Evolutionary conservation across 163 green algal species (phyloP), one percentile per base, ranked within the genome.

Genomic region (Scenedesmus sp.): DNA sequence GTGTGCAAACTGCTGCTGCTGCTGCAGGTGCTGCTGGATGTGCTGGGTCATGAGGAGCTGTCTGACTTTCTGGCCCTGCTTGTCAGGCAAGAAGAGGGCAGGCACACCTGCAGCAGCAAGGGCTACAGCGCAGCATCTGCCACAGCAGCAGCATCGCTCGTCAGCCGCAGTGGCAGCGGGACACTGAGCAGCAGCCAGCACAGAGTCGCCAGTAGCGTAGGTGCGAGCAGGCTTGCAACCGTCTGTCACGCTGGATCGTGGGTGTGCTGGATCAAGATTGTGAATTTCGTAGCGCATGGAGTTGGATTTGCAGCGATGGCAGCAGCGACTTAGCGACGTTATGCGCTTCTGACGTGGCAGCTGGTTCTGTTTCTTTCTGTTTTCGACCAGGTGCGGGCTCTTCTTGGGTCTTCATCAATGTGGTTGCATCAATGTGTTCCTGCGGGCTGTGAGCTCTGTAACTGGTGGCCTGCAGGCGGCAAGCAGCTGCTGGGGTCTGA

Each of bases 31-130:
- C 62, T 92, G 81, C 82, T 92, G 52, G 81, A 88, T n/a, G 15
- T 46, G 13, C 34, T 64, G 10, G 89, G 89, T 7, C 89, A 89
- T 55, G 89, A 88, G n/a, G 89, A 92, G 66, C 82, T 92, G 64
- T 89, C 81, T 9, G 89, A 92, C 55, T 92, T 52, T 66, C 64
- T 92, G 5, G 15, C 52, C 0, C 82, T 92, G 54, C 9, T 82
- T 12, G 79, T 88, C 52, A 62, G 62, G 15, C 56, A 87, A 7
- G 82, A 74, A 7, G 2, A 7, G 0, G 34, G 34, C 83, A 2
- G 83, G 3, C 23, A 23, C 59, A 87, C 59, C 70, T 46, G 87
- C 70, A 85, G 87, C 70, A 64, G 20, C 70, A 46, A 89, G 59
- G 64, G 64, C 52, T 66, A 52, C 34, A n/a, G 62, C 23, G 56